A percentile compares a stretch with the other conserved stretches of the same genome.
Conservation (phyloP, 2,329 filamentous ascomycete species). For the Colletotrichum melonis region DNA sequence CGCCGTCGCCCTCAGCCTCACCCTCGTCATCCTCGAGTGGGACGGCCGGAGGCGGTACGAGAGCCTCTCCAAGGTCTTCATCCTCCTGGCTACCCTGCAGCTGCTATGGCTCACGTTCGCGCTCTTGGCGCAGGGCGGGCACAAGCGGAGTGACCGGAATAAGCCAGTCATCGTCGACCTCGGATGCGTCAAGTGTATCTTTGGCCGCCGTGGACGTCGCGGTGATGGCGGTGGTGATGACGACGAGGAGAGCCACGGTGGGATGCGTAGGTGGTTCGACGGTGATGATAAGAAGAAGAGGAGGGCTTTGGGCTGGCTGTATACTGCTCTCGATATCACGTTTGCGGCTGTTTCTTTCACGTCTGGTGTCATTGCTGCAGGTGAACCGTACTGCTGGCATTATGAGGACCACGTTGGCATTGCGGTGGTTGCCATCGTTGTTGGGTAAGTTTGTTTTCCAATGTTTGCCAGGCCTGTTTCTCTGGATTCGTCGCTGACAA, state of each 20-base stretch:
- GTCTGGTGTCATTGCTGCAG: neutral
- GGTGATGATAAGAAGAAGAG: neutral
- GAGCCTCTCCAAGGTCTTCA: neutral
- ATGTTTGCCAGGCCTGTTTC: too few species aligned
- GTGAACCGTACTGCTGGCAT: neutral
- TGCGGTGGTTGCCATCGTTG: neutral
- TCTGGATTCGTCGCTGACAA: neutral
- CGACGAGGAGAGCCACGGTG: neutral
- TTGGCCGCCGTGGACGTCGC: neutral
- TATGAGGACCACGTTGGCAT: neutral
- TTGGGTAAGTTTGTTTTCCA: slow-evolving; percentile 1
- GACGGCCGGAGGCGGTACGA: neutral
- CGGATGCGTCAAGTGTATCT: slow-evolving; percentile 25
- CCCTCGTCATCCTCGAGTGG: slow-evolving; percentile 1
- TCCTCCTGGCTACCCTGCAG: slow-evolving; percentile 18
- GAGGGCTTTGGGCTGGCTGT: neutral
- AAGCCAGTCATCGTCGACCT: slow-evolving; percentile 12
- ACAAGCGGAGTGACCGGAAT: neutral
- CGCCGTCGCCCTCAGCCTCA: slow-evolving; percentile 2
- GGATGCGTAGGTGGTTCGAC: neutral
- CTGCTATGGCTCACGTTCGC: slow-evolving; percentile 18
- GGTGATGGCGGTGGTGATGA: neutral
- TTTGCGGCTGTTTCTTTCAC: slow-evolving; percentile 1
- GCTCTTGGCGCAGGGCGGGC: neutral
- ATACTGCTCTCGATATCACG: neutral